phyloP scores from a whole-genome alignment of 805 yeast genomes.

The Nematodospora valgi region DNA sequence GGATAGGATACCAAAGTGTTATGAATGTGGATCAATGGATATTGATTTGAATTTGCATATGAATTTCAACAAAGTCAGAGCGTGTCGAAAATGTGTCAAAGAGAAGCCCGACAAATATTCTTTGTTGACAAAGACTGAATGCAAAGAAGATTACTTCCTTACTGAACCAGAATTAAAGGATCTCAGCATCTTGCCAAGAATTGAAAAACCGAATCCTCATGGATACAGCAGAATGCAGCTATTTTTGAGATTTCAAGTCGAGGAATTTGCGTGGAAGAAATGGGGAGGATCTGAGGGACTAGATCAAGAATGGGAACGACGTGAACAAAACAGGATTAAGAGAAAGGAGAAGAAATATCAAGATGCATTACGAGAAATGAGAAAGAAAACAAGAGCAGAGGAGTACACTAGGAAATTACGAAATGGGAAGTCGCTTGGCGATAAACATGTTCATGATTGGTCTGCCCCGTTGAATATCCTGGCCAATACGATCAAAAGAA shows the following conservation, averaged over 20 bases:
- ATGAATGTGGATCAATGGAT: conserved; percentile 78
- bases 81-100: conserved; percentile 76
- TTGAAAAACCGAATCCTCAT: conserved; percentile 94
- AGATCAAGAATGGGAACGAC: conserved; percentile 87
- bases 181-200: conserved; percentile 57
- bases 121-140: conserved; percentile 89
- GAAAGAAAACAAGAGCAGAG: conserved; percentile 89
- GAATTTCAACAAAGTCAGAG: conserved; percentile 64
- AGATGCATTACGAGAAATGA: conserved; percentile 78
- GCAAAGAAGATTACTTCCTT: conserved; percentile 83
- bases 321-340: conserved; percentile 69
- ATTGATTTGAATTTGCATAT: conserved; percentile 69
- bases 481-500: conserved; percentile 41
- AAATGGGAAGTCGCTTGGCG: conserved; percentile 51
- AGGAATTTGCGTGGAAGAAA: conserved; percentile 84
- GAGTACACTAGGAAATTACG: conserved; percentile 72
- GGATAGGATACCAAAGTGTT: conserved; percentile 74
- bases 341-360: conserved; percentile 79
- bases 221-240: conserved; percentile 92
- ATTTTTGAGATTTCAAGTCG: conserved; percentile 87
- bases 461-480: conserved; percentile 48
- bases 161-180: conserved; percentile 93
- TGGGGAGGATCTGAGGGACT: conserved; percentile 91
- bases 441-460: conserved; percentile 75
- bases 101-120: conserved; percentile 84